These are phyloP conservation scores for Penicillium fimorum DNA, from an alignment of 495 filamentous ascomycete genomes.

Conservation along the genomic window DNA sequence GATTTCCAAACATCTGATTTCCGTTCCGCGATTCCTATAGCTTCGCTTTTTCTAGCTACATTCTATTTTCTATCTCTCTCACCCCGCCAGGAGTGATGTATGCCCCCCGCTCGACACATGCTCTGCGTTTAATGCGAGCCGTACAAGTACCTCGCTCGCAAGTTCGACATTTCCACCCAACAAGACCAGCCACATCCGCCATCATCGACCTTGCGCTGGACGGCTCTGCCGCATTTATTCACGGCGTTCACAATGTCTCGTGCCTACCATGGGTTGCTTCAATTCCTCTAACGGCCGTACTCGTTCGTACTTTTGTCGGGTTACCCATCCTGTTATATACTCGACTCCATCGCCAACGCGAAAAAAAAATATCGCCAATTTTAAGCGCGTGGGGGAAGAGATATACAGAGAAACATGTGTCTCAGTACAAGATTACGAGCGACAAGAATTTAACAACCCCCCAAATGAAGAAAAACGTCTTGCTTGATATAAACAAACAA, in stretches of 20 bases:
- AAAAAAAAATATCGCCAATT: constrained; percentile 50
- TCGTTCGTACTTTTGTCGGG: constrained; percentile 58
- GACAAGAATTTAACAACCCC: not conserved
- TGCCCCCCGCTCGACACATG: constrained; percentile 14
- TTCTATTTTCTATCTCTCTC: not conserved
- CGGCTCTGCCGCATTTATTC: constrained; percentile 54
- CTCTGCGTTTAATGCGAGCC: constrained; percentile 12
- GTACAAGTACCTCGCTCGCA: constrained; percentile 20
- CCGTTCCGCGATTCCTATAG: not conserved
- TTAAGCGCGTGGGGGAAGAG: constrained; percentile 46
- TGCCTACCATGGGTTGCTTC: constrained; percentile 67
- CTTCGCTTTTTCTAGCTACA: not conserved
- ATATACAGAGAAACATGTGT: constrained; percentile 18
- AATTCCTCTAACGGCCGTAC: constrained; percentile 67
- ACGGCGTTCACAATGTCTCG: constrained; percentile 58
- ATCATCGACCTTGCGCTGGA: constrained; percentile 47
- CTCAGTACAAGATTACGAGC: not conserved
- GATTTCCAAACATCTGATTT: constrained; percentile 2
- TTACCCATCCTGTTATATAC: constrained; percentile 59
- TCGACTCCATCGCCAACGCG: constrained; percentile 39
- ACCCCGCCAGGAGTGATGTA: constrained; percentile 16
- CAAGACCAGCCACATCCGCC: constrained; percentile 34
- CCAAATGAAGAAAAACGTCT: not conserved
- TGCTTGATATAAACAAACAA: constrained; percentile 11
- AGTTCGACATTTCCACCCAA: constrained; percentile 47